Base-by-base conservation (phyloP, 768 basidiomycete species). In the Psilocybe subaeruginosa region DNA sequence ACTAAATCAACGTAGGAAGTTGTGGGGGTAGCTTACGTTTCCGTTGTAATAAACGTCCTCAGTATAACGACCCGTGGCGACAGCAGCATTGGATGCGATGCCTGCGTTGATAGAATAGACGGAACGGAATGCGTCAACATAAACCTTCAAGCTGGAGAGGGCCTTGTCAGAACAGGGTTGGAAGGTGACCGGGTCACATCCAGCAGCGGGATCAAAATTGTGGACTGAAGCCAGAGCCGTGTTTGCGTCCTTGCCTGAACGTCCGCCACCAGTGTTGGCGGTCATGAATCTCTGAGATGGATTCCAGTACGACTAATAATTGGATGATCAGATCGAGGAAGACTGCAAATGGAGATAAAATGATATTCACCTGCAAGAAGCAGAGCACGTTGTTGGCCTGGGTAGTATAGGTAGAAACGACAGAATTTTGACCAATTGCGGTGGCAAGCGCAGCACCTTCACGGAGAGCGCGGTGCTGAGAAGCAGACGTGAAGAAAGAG, bases 81-180 rank as follows among this genome's bases (percentile, higher is more conserved):
- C 82, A 29, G 88, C 86, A 5, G 76, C 73, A 56, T 80, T 79
- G 23, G 82, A 68, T 12, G 81, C 68, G 54, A 85, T 79, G 8
- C 85, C 89, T 58, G 65, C 72, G 76, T 93, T 93, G 77, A 92
- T 81, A 11, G 73, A 29, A 62, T 92, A 93, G 49, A 91, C 79
- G 8, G 80, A 74, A 27, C 91, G 80, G 83, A 94, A 94, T 0
- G 89, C 78, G 68, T 92, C 87, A 54, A 90, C 83, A 63, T 90
- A 90, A 33, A 83, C 83, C 67, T 88, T 87, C 49, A 90, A 77
- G 66, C 81, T 92, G 1, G 90, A 81, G 27, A 93, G 78, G 0
- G 91, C 91, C 69, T 83, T 84, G 76, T 92, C 91, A 0, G 91
- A 92, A 70, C 92, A 93, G 1, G 92, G 92, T 68, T 93, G 91